Conservation (phyloP, 2,329 filamentous ascomycete species). For the Neonectria faginata region DNA sequence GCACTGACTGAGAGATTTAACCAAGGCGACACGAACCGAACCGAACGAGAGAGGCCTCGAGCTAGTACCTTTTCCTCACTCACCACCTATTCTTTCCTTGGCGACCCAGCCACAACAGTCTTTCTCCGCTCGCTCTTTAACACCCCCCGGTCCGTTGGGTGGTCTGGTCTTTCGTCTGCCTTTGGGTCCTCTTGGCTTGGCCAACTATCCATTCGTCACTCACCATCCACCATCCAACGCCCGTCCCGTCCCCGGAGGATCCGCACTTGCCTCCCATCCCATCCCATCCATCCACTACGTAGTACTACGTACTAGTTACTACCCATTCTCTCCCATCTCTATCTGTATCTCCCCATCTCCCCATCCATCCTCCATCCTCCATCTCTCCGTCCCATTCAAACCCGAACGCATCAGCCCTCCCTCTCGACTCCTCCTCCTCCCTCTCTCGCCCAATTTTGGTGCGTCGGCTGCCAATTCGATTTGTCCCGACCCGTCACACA, state of each 20-base stretch:
- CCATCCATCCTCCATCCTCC: constrained; percentile 8
- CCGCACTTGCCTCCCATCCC: constrained; percentile 22
- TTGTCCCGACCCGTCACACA: constrained; percentile 25
- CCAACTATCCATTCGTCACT: constrained; percentile 20
- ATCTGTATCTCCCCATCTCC: constrained; percentile 10
- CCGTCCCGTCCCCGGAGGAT: constrained; percentile 29
- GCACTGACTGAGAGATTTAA: constrained; percentile 2
- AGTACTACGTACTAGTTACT: neutral
- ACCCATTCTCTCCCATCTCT: constrained; percentile 18
- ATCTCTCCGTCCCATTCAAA: constrained; percentile 7
- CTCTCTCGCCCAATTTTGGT: constrained; percentile 18
- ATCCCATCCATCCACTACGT: neutral
- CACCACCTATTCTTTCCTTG: neutral
- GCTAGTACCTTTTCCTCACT: neutral
- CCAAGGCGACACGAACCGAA: constrained; percentile 19
- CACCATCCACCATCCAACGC: constrained; percentile 1
- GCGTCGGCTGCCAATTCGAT: constrained; percentile 29
- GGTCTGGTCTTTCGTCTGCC: constrained; percentile 16
- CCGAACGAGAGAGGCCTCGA: constrained; percentile 25
- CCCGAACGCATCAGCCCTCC: constrained; percentile 3
- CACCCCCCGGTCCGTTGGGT: constrained; percentile 21
- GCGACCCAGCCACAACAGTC: constrained; percentile 24
- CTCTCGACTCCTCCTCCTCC: constrained; percentile 9
- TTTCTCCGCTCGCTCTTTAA: constrained; percentile 27
- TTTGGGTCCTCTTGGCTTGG: constrained; percentile 16